Conservation (phyloP, 2,329 filamentous ascomycete species). For the Fusarium dimerum region DNA sequence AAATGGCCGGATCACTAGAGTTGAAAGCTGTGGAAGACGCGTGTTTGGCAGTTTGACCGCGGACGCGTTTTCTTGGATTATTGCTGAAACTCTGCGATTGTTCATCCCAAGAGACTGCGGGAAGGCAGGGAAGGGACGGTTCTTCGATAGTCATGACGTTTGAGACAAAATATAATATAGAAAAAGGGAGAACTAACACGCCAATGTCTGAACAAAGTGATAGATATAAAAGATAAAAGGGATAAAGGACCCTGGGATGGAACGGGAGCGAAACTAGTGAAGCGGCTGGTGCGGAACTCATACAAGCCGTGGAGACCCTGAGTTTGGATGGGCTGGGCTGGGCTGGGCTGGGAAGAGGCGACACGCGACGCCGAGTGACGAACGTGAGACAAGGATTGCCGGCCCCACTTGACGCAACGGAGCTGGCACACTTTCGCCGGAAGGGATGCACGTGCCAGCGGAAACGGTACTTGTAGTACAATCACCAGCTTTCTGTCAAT, state of each 20-base stretch:
- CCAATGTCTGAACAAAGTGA: neutral
- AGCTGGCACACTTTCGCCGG: slow-evolving; percentile 21
- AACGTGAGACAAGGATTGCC: slow-evolving; percentile 22
- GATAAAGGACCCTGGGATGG: neutral
- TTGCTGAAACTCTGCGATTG: slow-evolving; percentile 41
- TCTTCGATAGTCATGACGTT: slow-evolving; percentile 40
- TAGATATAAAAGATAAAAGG: neutral
- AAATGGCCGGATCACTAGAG: slow-evolving; percentile 71
- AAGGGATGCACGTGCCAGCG: slow-evolving; percentile 24
- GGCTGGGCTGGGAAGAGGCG: slow-evolving; percentile 11
- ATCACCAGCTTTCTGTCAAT: neutral
- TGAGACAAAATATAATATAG: too few species aligned
- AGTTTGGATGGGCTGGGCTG: slow-evolving; percentile 8
- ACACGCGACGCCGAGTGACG: slow-evolving; percentile 23
- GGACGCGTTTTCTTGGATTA: slow-evolving; percentile 42
- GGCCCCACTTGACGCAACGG: slow-evolving; percentile 22
- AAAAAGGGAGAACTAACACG: too few species aligned
- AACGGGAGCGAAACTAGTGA: slow-evolving; percentile 1
- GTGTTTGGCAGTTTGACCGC: slow-evolving; percentile 29
- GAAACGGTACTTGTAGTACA: slow-evolving; percentile 4
- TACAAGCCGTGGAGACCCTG: slow-evolving; percentile 2
- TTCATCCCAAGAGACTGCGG: slow-evolving; percentile 41
- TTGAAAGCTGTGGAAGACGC: slow-evolving; percentile 45
- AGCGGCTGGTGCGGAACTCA: neutral
- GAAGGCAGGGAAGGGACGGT: slow-evolving; percentile 42